phyloP scores from a whole-genome alignment of 805 yeast genomes.

The Yarrowia hollandica region DNA sequence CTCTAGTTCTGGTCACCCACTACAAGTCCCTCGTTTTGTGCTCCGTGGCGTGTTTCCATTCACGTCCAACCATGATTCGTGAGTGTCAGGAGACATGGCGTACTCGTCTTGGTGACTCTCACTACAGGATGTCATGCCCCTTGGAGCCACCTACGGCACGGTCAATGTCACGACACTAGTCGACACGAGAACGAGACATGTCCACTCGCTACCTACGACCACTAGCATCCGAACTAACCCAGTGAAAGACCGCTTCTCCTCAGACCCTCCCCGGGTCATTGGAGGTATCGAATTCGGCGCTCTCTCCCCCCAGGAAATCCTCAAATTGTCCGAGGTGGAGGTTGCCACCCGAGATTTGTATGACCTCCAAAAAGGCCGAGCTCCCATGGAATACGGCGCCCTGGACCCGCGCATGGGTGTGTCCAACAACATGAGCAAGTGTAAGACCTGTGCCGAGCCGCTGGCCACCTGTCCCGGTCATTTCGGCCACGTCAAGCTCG shows the following conservation, averaged over 20 bases:
- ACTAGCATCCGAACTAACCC: background rate
- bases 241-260: constrained; percentile 52
- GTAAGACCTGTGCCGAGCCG: constrained; percentile 88
- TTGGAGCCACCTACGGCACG: too few relatives aligned
- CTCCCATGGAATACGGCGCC: constrained; percentile 83
- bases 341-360: constrained; percentile 87
- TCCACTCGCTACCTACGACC: background rate
- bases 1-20: too few relatives aligned
- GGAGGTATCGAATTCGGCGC: constrained; percentile 91
- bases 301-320: constrained; percentile 84
- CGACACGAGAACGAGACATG: background rate
- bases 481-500: constrained; percentile 90
- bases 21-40: too few relatives aligned
- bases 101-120: too few relatives aligned
- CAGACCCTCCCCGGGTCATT: constrained; percentile 86
- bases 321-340: constrained; percentile 93
- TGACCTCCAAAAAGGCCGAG: constrained; percentile 84
- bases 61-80: too few relatives aligned
- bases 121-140: too few relatives aligned
- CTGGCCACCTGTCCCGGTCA: constrained; percentile 97
- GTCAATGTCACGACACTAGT: too few relatives aligned
- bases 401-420: constrained; percentile 93
- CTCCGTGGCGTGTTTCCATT: too few relatives aligned
- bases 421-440: constrained; percentile 79
- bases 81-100: too few relatives aligned